These are phyloP conservation scores for Pseudocercospora musae DNA, from an alignment of 2,329 filamentous ascomycete species.

Conservation along the genomic window DNA sequence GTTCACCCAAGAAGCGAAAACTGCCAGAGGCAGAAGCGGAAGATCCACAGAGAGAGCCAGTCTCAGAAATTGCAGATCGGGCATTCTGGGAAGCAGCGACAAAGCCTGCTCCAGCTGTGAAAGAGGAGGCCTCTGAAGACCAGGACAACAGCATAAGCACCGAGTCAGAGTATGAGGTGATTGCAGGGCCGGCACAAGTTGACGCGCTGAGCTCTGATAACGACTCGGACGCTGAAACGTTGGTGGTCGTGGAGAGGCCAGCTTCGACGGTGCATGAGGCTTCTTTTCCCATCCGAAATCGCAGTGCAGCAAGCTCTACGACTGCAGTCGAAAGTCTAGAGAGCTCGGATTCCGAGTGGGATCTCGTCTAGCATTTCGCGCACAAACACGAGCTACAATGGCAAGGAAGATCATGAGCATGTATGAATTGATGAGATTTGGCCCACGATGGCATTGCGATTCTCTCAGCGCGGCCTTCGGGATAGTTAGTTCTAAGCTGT, in stretches of 20 bases:
- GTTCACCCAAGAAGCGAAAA: neutral
- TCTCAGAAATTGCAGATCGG: neutral
- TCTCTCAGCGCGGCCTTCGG: neutral
- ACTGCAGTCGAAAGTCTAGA: neutral
- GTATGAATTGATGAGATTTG: neutral
- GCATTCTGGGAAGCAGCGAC: neutral
- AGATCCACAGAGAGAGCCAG: neutral
- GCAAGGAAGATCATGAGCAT: neutral
- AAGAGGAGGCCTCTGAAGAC: neutral
- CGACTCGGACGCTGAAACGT: conserved; percentile 13
- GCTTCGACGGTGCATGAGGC: neutral
- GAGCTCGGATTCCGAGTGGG: conserved; percentile 13
- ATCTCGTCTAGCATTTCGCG: conserved; percentile 1
- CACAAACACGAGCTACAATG: neutral
- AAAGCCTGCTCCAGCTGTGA: neutral
- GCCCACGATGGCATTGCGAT: neutral
- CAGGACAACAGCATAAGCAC: neutral
- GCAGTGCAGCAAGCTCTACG: conserved; percentile 3
- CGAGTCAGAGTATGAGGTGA: conserved; percentile 14
- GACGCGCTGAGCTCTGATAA: conserved; percentile 15
- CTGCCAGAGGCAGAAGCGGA: neutral
- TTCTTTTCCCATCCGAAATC: conserved; percentile 1
- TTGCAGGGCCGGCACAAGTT: conserved; percentile 5
- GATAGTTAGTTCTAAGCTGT: too few species aligned
- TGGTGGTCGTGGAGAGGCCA: conserved; percentile 11